Base-by-base conservation (phyloP, 1,284 basidiomycete species). In the Sanghuangporus sanghuang region DNA sequence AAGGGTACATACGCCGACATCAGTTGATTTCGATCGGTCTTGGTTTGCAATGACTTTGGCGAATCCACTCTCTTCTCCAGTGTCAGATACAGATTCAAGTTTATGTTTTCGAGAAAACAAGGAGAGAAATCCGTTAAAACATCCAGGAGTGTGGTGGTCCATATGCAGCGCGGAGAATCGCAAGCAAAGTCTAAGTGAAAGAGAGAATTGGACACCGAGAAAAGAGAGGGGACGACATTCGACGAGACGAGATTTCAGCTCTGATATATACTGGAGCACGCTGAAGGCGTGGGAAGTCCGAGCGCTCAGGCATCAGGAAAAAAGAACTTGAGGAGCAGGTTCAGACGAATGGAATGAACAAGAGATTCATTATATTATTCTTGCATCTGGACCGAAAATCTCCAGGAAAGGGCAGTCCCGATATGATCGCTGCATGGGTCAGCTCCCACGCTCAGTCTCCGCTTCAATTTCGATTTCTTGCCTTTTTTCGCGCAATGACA, bases 401-500 rank as follows among this genome's bases (percentile, higher is more conserved):
- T 14, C 21, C 44, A 36, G 40, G 57, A 49, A 36, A 32, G 57
- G 42, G 27, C 11, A 16, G 7, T 38, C 58, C 62, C 62, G 62
- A 58, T 46, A 21, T 27, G 55, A 63, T 63, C 62, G 62, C 48
- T 21, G 27, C 27, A 14, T 63, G 55, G 55, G 48, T 55, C 57
- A 55, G 40, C 35, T 18, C 14, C 16, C 53, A 36, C 11, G 7
- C 38, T 54, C 53, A 8, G 32, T 54, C 53, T 23, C 53, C 53
- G 53, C 53, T 54, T 14, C 6, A 38, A 54, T 39, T 35, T 27
- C 23, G 53, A 7, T 27, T 27, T 9, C 2, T 12, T 38, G 35
- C 9, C 32, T 14, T 54, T 32, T n/a, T 11, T n/a, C 7, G 16
- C 16, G 32, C 35, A n/a, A 1, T n/a, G 32, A 38, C 32, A 14